These are phyloP conservation scores for Herpetomonas tarakana DNA, from an alignment of 208 protist species.

Conservation along the genomic window DNA sequence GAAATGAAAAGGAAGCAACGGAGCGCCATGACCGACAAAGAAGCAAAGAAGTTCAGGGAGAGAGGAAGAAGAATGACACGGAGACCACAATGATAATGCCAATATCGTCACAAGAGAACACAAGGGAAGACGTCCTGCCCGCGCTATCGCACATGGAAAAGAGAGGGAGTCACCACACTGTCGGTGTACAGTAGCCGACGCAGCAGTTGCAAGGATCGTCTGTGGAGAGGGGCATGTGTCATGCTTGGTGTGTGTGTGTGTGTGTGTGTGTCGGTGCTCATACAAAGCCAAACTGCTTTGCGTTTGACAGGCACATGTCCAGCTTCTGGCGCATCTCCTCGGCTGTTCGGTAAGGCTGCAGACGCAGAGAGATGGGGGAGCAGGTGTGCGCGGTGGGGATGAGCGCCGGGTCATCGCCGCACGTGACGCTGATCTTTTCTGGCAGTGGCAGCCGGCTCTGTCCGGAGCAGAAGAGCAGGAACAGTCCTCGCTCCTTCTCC, in stretches of 20 bases:
- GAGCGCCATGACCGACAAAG: no score
- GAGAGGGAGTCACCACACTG: no score
- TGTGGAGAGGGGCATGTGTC: no score
- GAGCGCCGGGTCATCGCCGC: constrained; percentile 67
- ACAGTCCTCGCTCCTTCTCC: constrained; percentile 50
- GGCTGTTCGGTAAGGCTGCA: constrained; percentile 69
- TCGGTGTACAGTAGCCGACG: no score
- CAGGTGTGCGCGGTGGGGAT: constrained; percentile 88
- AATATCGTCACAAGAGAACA: no score
- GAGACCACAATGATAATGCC: constrained; percentile 1
- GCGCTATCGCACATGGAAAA: no score
- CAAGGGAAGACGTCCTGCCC: no score
- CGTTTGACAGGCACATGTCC: constrained; percentile 59
- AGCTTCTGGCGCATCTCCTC: constrained; percentile 56
- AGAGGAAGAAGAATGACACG: not conserved
- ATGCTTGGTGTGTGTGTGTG: no score
- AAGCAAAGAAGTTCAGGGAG: constrained; percentile 9
- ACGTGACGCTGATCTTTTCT: constrained; percentile 75
- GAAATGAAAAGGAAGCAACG: no score
- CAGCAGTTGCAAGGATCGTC: no score
- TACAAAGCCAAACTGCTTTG: constrained; percentile 78
- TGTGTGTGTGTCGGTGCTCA: no score
- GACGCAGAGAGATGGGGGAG: constrained; percentile 78
- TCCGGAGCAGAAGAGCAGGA: constrained; percentile 85
- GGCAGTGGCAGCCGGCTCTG: constrained; percentile 80